phyloP scores from a whole-genome alignment of 2,329 filamentous ascomycete species.

The Aspergillus nomiae region DNA sequence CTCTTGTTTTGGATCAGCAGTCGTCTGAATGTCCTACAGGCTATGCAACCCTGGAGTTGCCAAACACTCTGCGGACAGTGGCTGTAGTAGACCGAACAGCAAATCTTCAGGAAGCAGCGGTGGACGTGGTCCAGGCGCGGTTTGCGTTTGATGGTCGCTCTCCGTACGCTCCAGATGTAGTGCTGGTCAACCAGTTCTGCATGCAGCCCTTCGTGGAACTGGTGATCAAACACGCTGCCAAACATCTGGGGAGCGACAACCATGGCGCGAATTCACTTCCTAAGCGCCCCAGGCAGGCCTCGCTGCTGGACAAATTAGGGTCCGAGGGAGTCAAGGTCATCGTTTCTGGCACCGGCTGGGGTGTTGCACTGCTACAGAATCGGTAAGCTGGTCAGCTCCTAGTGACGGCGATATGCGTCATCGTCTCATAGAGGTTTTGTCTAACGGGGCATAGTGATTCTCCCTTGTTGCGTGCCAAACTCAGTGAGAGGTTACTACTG shows the following conservation, averaged over 20 bases:
- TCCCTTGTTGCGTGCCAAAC: constrained; percentile 41
- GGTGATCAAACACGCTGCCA: constrained; percentile 42
- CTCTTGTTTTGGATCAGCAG: constrained; percentile 18
- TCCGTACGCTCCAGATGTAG: constrained; percentile 63
- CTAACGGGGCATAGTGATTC: constrained; percentile 18
- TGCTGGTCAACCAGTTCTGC: constrained; percentile 66
- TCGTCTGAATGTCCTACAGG: background rate
- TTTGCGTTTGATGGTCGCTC: constrained; percentile 60
- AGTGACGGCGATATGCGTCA: background rate
- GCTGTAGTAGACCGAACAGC: constrained; percentile 65
- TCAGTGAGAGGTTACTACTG: constrained; percentile 45
- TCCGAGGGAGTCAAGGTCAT: constrained; percentile 31
- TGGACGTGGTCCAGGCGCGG: constrained; percentile 55
- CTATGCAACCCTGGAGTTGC: constrained; percentile 29
- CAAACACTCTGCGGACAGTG: constrained; percentile 41
- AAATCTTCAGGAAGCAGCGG: constrained; percentile 56
- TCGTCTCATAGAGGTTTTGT: constrained; percentile 14
- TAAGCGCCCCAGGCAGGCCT: background rate
- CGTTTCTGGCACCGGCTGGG: constrained; percentile 33
- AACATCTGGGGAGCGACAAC: constrained; percentile 25
- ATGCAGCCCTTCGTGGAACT: constrained; percentile 58
- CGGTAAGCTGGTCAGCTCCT: constrained; percentile 16
- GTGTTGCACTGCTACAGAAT: constrained; percentile 31
- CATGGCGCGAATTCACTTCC: constrained; percentile 17
- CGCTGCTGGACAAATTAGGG: constrained; percentile 23